Conservation (phyloP, 2,329 filamentous ascomycete genomes). For the Fusarium sp. region DNA sequence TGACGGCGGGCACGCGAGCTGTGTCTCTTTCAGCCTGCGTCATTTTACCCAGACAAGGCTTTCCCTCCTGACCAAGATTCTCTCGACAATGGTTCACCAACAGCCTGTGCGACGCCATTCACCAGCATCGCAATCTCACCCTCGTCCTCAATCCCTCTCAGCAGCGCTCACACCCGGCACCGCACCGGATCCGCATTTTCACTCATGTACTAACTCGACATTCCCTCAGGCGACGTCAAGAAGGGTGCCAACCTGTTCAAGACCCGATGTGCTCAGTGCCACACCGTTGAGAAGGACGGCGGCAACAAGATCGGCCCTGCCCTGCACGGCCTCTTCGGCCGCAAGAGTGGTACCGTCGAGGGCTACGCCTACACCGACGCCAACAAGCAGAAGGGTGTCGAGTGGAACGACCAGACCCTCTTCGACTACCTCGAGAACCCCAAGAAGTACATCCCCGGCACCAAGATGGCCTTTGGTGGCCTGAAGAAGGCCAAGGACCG, state of each 20-base stretch:
- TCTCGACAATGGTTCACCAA: slow-evolving; percentile 26
- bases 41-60: slow-evolving; percentile 46
- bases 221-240: slow-evolving; percentile 86
- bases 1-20: slow-evolving; percentile 12
- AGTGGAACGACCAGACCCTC: slow-evolving; percentile 87
- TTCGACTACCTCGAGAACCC: slow-evolving; percentile 99
- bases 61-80: slow-evolving; percentile 25
- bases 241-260: slow-evolving; percentile 99
- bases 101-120: slow-evolving; percentile 10
- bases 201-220: slow-evolving; percentile 44
- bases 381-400: slow-evolving; percentile 97
- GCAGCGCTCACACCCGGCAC: background rate
- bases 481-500: slow-evolving; percentile 99
- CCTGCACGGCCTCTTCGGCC: slow-evolving; percentile 97
- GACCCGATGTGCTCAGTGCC: slow-evolving; percentile 98
- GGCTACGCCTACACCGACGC: slow-evolving; percentile 98
- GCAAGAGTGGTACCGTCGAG: slow-evolving; percentile 90
- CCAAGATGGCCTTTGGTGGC: slow-evolving; percentile 99
- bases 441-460: slow-evolving; percentile 99
- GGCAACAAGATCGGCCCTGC: slow-evolving; percentile 98
- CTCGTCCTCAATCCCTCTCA: background rate
- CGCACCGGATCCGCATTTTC: background rate
- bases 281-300: slow-evolving; percentile 91
- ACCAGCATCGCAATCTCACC: slow-evolving; percentile 2
- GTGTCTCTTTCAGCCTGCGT: slow-evolving; percentile 45